phyloP scores from a whole-genome alignment of 2,329 filamentous ascomycete genomes.

The Paracoccidioides lutzii region DNA sequence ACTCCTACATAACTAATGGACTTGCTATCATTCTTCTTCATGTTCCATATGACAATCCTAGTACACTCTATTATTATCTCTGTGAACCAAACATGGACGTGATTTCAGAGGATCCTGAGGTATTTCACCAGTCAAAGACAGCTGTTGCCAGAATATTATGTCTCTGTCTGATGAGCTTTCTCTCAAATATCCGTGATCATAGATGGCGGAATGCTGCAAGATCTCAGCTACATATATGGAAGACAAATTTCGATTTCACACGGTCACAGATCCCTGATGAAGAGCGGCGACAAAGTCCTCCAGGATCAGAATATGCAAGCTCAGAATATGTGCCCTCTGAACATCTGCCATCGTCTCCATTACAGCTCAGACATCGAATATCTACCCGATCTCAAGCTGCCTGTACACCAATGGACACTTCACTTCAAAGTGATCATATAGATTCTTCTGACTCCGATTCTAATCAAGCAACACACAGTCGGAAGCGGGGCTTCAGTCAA shows the following conservation, averaged over 20 bases:
- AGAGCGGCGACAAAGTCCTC: conserved; percentile 11
- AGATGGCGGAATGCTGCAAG: conserved; percentile 13
- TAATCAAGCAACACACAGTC: too few species aligned
- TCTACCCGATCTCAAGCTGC: too few species aligned
- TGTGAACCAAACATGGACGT: conserved; percentile 16
- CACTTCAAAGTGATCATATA: too few species aligned
- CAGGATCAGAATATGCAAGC: conserved; percentile 7
- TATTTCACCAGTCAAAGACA: conserved; percentile 10
- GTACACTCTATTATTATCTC: conserved; percentile 18
- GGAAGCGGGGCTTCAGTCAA: too few species aligned
- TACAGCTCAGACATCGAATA: too few species aligned
- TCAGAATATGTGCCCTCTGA: too few species aligned
- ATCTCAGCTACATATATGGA: conserved; percentile 12
- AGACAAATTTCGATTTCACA: conserved; percentile 13
- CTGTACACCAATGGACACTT: too few species aligned
- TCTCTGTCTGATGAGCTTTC: conserved; percentile 16
- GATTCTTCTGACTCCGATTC: too few species aligned
- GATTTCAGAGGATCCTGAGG: conserved; percentile 6
- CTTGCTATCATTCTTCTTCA: conserved; percentile 7
- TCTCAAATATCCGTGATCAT: conserved; percentile 11
- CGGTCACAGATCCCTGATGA: conserved; percentile 12
- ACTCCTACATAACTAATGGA: conserved; percentile 5
- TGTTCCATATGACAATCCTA: conserved; percentile 14
- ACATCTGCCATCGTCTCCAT: too few species aligned
- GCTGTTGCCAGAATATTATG: conserved; percentile 14